phyloP scores from a whole-genome alignment of 1,139 yeast genomes.

The Candida sp. region DNA sequence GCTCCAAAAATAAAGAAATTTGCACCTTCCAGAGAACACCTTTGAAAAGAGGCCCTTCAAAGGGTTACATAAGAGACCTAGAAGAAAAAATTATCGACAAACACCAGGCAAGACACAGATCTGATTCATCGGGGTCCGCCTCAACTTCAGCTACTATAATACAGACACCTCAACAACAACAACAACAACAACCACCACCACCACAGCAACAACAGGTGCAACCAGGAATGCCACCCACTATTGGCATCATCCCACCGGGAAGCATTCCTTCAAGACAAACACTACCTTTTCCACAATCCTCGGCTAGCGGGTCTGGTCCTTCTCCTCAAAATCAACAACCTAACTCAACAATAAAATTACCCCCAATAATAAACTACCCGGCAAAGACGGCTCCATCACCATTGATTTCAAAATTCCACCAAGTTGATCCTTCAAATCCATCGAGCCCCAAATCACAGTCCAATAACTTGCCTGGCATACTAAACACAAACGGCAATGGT shows the following conservation, averaged over 20 bases:
- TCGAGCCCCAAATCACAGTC: slow-evolving; percentile 23
- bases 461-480: slow-evolving; percentile 13
- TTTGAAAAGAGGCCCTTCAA: slow-evolving; percentile 77
- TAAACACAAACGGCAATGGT: slow-evolving; percentile 12
- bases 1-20: slow-evolving; percentile 53
- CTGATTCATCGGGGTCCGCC: not conserved
- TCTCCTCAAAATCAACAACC: slow-evolving; percentile 15
- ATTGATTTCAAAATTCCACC: slow-evolving; percentile 9
- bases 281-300: slow-evolving; percentile 3
- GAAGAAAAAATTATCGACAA: slow-evolving; percentile 31
- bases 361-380: slow-evolving; percentile 18
- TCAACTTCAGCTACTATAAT: not conserved
- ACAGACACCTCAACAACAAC: slow-evolving; percentile 5
- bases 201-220: slow-evolving; percentile 8
- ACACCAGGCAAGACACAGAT: slow-evolving; percentile 1
- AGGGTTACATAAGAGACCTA: slow-evolving; percentile 59
- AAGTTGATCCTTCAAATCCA: slow-evolving; percentile 18
- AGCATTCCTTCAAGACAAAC: not conserved
- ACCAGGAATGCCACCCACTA: slow-evolving; percentile 1
- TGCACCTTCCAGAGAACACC: slow-evolving; percentile 75
- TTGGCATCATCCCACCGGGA: not conserved
- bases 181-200: slow-evolving; percentile 8
- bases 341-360: slow-evolving; percentile 19
- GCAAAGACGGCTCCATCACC: slow-evolving; percentile 12
- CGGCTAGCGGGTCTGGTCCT: slow-evolving; percentile 6